Percentiles rank a stretch among this genome's conserved stretches.
Evolutionary conservation across 805 yeast species (phyloP).

Genomic region (Barnettozyma sp.): DNA sequence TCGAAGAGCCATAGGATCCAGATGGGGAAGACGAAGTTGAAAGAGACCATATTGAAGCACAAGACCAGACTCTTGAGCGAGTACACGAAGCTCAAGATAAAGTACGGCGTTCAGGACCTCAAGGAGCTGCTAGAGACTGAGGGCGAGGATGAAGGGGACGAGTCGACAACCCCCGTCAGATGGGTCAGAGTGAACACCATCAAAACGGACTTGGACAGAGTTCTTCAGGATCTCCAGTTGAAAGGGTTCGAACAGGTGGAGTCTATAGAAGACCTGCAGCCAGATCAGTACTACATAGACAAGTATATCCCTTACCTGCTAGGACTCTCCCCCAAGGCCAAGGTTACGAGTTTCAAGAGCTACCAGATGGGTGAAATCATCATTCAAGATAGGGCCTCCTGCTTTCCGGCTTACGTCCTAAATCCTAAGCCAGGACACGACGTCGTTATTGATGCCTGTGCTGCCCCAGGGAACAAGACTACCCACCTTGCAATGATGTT

Average conservation of each 20-base stretch:
- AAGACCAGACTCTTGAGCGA: slow-evolving; percentile 82
- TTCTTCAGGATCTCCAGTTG: slow-evolving; percentile 1
- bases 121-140: slow-evolving; percentile 39
- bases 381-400: slow-evolving; percentile 94
- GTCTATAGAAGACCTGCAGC: slow-evolving; percentile 35
- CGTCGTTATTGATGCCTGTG: slow-evolving; percentile 82
- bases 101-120: slow-evolving; percentile 53
- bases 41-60: slow-evolving; percentile 71
- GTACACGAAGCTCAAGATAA: slow-evolving; percentile 66
- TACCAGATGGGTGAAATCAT: slow-evolving; percentile 75
- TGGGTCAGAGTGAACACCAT: slow-evolving; percentile 76
- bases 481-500: slow-evolving; percentile 79
- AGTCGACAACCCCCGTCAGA: slow-evolving; percentile 53
- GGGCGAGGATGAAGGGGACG: slow-evolving; percentile 38
- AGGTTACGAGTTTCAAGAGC: slow-evolving; percentile 57
- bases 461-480: slow-evolving; percentile 98
- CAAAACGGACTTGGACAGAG: slow-evolving; percentile 30
- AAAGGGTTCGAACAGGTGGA: slow-evolving; percentile 36
- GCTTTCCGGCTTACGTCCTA: slow-evolving; percentile 88
- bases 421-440: slow-evolving; percentile 49
- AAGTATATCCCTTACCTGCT: slow-evolving; percentile 65
- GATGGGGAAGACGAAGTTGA: slow-evolving; percentile 81
- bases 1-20: slow-evolving; percentile 76
- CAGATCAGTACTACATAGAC: slow-evolving; percentile 67
- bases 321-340: slow-evolving; percentile 76